phyloP scores from a whole-genome alignment of 2,329 filamentous ascomycete species.

The Calonectria pteridis region DNA sequence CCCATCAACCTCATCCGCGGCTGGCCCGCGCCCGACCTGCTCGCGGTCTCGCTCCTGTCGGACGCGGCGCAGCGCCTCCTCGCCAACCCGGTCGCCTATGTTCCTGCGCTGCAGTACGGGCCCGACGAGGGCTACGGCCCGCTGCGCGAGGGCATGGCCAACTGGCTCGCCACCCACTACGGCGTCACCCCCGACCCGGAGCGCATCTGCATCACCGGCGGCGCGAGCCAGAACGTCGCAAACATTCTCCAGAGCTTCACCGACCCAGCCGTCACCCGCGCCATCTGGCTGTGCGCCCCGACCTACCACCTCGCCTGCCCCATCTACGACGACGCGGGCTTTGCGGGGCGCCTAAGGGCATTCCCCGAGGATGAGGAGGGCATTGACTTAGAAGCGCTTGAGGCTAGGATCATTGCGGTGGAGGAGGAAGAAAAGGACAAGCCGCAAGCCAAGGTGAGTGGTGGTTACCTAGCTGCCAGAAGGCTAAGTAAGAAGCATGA shows the following conservation, averaged over 20 bases:
- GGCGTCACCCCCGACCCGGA: conserved; percentile 56
- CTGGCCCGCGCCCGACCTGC: conserved; percentile 73
- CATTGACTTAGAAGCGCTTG: conserved; percentile 72
- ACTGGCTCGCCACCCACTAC: conserved; percentile 78
- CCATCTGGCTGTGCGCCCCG: conserved; percentile 85
- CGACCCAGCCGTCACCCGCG: conserved; percentile 79
- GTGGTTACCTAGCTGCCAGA: no score
- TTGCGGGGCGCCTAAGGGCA: conserved; percentile 73
- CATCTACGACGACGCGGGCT: conserved; percentile 87
- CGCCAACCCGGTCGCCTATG: conserved; percentile 67
- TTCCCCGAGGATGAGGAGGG: conserved; percentile 85
- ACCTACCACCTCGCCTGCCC: conserved; percentile 87
- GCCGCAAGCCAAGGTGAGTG: conserved; percentile 28
- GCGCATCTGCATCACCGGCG: conserved; percentile 85
- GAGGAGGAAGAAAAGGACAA: conserved; percentile 43
- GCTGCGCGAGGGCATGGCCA: conserved; percentile 76
- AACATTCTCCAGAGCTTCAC: conserved; percentile 84
- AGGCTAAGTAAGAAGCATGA: background rate
- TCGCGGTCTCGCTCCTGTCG: conserved; percentile 74
- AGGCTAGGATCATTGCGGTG: conserved; percentile 45
- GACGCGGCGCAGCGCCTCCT: conserved; percentile 72
- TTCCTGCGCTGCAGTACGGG: conserved; percentile 81
- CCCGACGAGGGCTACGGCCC: conserved; percentile 80
- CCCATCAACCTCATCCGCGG: conserved; percentile 76
- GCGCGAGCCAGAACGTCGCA: conserved; percentile 86